Conservation (phyloP, 1,139 yeast genomes). For the Yamadazyma pseudoaaseri region DNA sequence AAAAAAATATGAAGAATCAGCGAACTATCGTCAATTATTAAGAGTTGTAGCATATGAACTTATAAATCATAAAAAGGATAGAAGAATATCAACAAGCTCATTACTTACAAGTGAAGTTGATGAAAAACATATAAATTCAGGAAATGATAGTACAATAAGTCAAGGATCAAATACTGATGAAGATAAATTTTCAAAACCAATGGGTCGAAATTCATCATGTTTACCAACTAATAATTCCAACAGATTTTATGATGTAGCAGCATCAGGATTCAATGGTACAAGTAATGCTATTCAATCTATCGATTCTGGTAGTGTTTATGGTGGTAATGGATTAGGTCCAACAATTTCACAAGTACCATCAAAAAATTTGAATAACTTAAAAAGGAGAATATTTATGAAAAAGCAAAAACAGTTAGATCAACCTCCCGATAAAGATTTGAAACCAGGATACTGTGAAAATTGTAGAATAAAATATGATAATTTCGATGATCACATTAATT, state of each 20-base stretch:
- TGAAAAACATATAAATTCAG: slow-evolving; percentile 5
- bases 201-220: slow-evolving; percentile 31
- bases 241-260: slow-evolving; percentile 64
- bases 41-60: slow-evolving; percentile 36
- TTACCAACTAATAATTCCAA: slow-evolving; percentile 31
- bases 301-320: slow-evolving; percentile 38
- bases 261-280: slow-evolving; percentile 76
- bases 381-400: slow-evolving; percentile 49
- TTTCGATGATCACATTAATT: slow-evolving; percentile 71
- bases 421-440: slow-evolving; percentile 37
- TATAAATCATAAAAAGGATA: slow-evolving; percentile 25
- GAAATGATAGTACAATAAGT: slow-evolving; percentile 17
- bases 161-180: slow-evolving; percentile 15
- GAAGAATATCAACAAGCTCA: slow-evolving; percentile 15
- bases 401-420: slow-evolving; percentile 49
- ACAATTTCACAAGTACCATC: slow-evolving; percentile 66
- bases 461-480: slow-evolving; percentile 84
- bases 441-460: slow-evolving; percentile 87
- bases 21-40: slow-evolving; percentile 38
- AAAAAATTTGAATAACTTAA: slow-evolving; percentile 60
- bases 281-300: slow-evolving; percentile 45
- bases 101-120: slow-evolving; percentile 9
- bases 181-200: slow-evolving; percentile 18
- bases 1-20: slow-evolving; percentile 41
- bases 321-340: slow-evolving; percentile 72